Base-by-base conservation (phyloP, 768 basidiomycete genomes). In the Lactifluus echinatus region DNA sequence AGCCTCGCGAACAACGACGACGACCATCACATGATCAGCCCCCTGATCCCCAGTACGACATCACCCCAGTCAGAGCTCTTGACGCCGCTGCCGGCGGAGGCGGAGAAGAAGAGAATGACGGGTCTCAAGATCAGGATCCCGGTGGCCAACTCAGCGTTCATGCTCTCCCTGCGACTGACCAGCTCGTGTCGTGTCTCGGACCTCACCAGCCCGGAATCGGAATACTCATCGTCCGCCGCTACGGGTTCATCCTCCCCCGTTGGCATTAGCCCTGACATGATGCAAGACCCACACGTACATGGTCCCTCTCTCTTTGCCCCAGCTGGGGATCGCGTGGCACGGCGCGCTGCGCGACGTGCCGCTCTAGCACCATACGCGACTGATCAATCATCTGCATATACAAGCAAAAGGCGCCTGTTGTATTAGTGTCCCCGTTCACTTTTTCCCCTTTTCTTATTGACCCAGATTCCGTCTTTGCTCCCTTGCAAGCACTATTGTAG, bases 61-160 rank as follows among this genome's bases (percentile, higher is more conserved):
- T n/a, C n/a, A n/a, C n/a, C n/a, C n/a, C n/a, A n/a, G n/a, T n/a
- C n/a, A n/a, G n/a, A n/a, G n/a, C n/a, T n/a, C n/a, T n/a, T n/a
- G n/a, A n/a, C n/a, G n/a, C n/a, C n/a, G n/a, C n/a, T n/a, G n/a
- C n/a, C n/a, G n/a, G n/a, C n/a, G n/a, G 36, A 55, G 37, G 19
- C 8, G 6, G 12, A 11, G 14, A 21, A 8, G 29, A 36, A 21
- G 8, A 40, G 17, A 21, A 55, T 31, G 48, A 59, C 58, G 17
- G 58, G 58, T 12, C 58, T 59, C 34, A 59, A 55, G 48, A 59
- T 59, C 36, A 49, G 21, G 42, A 59, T 59, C 42, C 58, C 58
- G n/a, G 26, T 43, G 15, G 42, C 58, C 8, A 55, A 34, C n/a
- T 48, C 58, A 43, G 28, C 50, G n/a, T 40, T 59, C 42, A 40